Evolutionary conservation across 768 basidiomycete genomes (phyloP).

Genomic region (Boletus patriciae): DNA sequence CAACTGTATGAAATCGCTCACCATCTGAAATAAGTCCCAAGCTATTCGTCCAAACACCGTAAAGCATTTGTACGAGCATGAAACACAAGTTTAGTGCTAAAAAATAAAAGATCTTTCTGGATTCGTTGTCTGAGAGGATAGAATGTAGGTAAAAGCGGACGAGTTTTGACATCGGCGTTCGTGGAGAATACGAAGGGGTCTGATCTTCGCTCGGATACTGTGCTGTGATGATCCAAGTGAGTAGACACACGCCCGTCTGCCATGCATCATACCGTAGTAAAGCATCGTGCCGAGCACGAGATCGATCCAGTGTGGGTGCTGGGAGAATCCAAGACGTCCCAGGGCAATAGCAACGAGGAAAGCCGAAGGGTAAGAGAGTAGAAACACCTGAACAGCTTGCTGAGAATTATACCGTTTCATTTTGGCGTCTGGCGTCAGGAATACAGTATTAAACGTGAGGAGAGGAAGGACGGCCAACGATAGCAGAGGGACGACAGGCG

Average conservation of each 20-base stretch:
- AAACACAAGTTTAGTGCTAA: conserved; percentile 90
- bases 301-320: conserved; percentile 59
- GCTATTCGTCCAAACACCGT: conserved; percentile 97
- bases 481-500: conserved; percentile 54
- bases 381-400: conserved; percentile 55
- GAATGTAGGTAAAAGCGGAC: conserved; percentile 79
- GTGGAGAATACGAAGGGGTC: conserved; percentile 42
- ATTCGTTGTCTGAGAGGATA: conserved; percentile 88
- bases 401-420: conserved; percentile 47
- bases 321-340: conserved; percentile 65
- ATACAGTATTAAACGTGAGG: conserved; percentile 61
- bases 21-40: conserved; percentile 96
- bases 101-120: conserved; percentile 96
- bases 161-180: conserved; percentile 54
- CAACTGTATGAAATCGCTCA: conserved; percentile 37
- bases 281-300: conserved; percentile 55
- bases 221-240: conserved; percentile 36
- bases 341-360: conserved; percentile 50
- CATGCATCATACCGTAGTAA: conserved; percentile 54
- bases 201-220: conserved; percentile 52
- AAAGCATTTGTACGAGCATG: conserved; percentile 96
- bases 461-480: conserved; percentile 61
- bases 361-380: conserved; percentile 56
- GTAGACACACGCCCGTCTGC: background rate
- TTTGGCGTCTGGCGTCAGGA: conserved; percentile 53